Percentiles rank a stretch among this genome's conserved stretches.
These are phyloP conservation scores for Oryza nivara DNA, from an alignment of 176 grass and related monocot species.

Conservation along the genomic window DNA sequence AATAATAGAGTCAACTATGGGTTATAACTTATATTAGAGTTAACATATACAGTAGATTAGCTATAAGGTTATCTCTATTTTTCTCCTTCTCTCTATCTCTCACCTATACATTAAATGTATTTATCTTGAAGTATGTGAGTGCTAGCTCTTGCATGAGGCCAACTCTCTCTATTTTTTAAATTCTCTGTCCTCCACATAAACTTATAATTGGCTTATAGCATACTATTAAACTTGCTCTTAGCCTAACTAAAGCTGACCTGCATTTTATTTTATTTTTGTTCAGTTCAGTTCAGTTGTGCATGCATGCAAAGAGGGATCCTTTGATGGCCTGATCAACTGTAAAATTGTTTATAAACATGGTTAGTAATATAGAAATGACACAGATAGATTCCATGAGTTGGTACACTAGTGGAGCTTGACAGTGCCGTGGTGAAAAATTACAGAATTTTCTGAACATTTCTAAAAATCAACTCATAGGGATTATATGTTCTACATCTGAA, in stretches of 20 bases:
- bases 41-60: too few relatives aligned
- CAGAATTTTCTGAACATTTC: background rate
- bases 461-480: background rate
- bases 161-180: too few relatives aligned
- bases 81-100: too few relatives aligned
- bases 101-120: too few relatives aligned
- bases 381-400: background rate
- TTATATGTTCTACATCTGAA: background rate
- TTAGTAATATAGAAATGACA: background rate
- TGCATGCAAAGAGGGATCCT: slow-evolving; percentile 3
- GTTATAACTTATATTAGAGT: too few relatives aligned
- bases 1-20: too few relatives aligned
- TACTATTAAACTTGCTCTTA: too few relatives aligned
- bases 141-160: too few relatives aligned
- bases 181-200: too few relatives aligned
- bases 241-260: background rate
- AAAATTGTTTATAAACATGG: background rate
- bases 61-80: too few relatives aligned
- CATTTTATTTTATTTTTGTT: background rate
- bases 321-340: background rate
- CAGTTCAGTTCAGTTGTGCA: slow-evolving; percentile 1
- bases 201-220: too few relatives aligned
- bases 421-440: background rate
- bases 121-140: too few relatives aligned
- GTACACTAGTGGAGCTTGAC: background rate